A percentile compares a stretch with the other conserved stretches of the same genome.
Evolutionary conservation across 2,329 filamentous ascomycete genomes (phyloP).

Genomic region (Talaromyces sp.): DNA sequence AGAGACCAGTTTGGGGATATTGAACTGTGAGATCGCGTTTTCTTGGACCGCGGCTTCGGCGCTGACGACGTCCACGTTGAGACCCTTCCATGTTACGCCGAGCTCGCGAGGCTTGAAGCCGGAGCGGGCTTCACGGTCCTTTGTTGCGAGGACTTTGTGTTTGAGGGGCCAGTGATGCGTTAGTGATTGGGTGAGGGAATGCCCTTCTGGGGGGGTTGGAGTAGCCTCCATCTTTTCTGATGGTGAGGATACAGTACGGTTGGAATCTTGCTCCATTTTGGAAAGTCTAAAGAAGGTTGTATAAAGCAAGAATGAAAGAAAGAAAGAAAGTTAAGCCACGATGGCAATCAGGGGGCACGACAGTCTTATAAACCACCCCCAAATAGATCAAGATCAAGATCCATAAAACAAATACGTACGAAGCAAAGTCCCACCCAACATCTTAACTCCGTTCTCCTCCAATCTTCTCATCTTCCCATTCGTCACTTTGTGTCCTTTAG

Average conservation of each 20-base stretch:
- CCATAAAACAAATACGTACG: not conserved
- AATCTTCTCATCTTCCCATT: not conserved
- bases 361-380: not conserved
- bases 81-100: conserved; percentile 64
- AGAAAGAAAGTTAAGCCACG: not conserved
- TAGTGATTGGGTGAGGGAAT: not conserved
- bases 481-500: not conserved
- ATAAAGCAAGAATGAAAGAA: not conserved
- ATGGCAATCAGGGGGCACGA: not conserved
- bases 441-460: not conserved
- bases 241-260: not conserved
- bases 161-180: conserved; percentile 50
- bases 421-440: not conserved
- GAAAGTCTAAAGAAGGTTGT: not conserved
- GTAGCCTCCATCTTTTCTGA: not conserved
- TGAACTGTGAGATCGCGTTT: conserved; percentile 61
- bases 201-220: not conserved
- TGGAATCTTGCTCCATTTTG: conserved; percentile 3
- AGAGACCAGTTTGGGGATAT: conserved; percentile 53
- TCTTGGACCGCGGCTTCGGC: conserved; percentile 65
- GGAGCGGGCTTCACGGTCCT: conserved; percentile 47
- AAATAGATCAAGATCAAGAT: not conserved
- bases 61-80: conserved; percentile 62
- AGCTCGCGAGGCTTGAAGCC: conserved; percentile 53
- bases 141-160: conserved; percentile 47